Conservation (phyloP, 305 asterid species). For the Fraxinus paxiana region DNA sequence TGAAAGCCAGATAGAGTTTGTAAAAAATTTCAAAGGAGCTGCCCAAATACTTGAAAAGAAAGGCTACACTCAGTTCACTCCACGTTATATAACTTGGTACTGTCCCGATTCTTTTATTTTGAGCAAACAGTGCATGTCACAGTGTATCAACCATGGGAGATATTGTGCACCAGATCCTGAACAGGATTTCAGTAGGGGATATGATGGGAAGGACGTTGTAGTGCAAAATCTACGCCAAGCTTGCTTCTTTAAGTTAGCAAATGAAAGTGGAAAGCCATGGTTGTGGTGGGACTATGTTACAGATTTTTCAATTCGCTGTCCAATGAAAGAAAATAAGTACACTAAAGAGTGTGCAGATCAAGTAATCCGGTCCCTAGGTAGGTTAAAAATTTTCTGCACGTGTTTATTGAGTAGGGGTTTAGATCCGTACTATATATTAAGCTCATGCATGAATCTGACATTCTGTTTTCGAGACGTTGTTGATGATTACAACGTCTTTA, state of each 20-base stretch:
- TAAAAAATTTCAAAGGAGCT: constrained; percentile 77
- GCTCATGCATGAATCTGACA: not conserved
- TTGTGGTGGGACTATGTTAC: constrained; percentile 98
- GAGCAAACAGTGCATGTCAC: constrained; percentile 91
- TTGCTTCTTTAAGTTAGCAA: constrained; percentile 82
- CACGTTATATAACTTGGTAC: constrained; percentile 94
- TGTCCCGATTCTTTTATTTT: constrained; percentile 75
- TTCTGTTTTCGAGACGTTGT: not conserved
- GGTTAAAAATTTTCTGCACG: constrained; percentile 13
- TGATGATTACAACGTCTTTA: not conserved
- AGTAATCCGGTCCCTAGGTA: constrained; percentile 82
- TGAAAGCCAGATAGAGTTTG: constrained; percentile 77
- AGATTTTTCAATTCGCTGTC: constrained; percentile 83
- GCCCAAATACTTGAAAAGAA: constrained; percentile 94
- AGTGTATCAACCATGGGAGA: constrained; percentile 93
- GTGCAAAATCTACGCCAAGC: constrained; percentile 83
- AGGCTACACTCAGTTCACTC: constrained; percentile 86
- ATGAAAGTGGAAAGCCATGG: constrained; percentile 91
- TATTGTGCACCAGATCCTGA: constrained; percentile 98
- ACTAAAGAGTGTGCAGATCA: constrained; percentile 84
- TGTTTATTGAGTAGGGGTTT: not conserved
- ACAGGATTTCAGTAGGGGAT: constrained; percentile 84
- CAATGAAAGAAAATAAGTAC: constrained; percentile 86
- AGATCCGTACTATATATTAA: not conserved
- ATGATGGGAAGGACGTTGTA: constrained; percentile 94